Percentiles rank a stretch among this genome's conserved stretches.
Conservation (phyloP, 1,284 basidiomycete species). For the Trametes hirsuta region DNA sequence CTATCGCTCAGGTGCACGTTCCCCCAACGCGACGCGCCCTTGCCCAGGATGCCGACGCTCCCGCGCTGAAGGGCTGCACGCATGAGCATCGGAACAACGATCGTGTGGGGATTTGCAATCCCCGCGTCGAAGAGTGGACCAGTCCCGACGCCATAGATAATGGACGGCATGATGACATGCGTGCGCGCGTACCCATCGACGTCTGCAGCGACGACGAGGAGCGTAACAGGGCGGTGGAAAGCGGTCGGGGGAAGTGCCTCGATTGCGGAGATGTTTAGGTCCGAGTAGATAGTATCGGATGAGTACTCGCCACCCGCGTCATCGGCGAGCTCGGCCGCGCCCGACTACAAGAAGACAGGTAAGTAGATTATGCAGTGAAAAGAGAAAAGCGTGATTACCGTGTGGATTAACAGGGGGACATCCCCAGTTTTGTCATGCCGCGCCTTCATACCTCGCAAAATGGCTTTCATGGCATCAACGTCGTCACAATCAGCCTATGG, state of each 20-base stretch:
- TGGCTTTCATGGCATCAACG: constrained; percentile 41
- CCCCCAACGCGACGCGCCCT: constrained; percentile 28
- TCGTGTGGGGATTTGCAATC: constrained; percentile 5
- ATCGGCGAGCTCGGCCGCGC: constrained; percentile 31
- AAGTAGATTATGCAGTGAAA: not conserved
- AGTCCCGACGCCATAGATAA: constrained; percentile 2
- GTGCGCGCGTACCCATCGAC: constrained; percentile 42
- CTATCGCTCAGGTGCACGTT: constrained; percentile 30
- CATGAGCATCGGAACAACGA: constrained; percentile 2
- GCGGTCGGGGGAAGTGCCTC: constrained; percentile 36
- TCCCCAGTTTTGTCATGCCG: constrained; percentile 44
- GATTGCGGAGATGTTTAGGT: constrained; percentile 37
- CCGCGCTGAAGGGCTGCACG: constrained; percentile 33
- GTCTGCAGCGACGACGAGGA: constrained; percentile 37
- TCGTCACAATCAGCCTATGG: constrained; percentile 32
- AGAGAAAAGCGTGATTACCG: constrained; percentile 37
- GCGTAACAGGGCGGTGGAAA: constrained; percentile 37
- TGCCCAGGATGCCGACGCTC: constrained; percentile 35
- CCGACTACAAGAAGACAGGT: not conserved
- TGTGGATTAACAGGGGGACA: constrained; percentile 51
- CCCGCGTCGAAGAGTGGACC: constrained; percentile 7
- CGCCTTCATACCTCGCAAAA: constrained; percentile 47
- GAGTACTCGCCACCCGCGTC: constrained; percentile 35
- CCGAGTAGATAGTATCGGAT: constrained; percentile 37
- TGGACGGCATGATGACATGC: constrained; percentile 40